Base-by-base conservation (phyloP, 2,329 filamentous ascomycete genomes). In the Botrytis cinerea region DNA sequence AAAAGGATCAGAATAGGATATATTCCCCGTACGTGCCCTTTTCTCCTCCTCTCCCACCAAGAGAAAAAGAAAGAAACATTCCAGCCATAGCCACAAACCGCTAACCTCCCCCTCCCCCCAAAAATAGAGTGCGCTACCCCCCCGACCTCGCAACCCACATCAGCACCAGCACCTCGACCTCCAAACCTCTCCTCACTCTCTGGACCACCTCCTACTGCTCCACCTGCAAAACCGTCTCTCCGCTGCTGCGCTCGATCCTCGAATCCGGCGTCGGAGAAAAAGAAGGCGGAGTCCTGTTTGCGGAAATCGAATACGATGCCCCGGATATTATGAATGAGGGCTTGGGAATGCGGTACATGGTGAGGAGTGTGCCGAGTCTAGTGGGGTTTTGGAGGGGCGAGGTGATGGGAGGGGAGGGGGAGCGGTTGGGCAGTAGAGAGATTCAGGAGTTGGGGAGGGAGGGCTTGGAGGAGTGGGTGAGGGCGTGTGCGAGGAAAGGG, bases 201-300 rank as follows among this genome's bases (percentile, higher is more conserved):
- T 91, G 88, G 88, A 89, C 87, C 0, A 84, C 88, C 0, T 87
- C 86, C 12, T 90, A 85, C 82, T 90, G 88, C 79, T 81, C 84
- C 7, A 86, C 87, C 25, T 90, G 88, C 80, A 84, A 83, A 63
- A 79, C 81, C 46, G 83, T 90, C 38, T 81, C 82, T 7, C 88
- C 88, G 6, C 80, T 89, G 18, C 70, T 90, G 9, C 79, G 79
- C 20, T 82, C 83, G 18, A 83, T 90, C 46, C 80, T 90, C 63
- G 83, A 84, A 77, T 73, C 75, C 14, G 79, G 79, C 3, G 83
- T 87, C 4, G 88, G 88, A 73, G 87, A 89, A 80, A 82, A 81
- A 0, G 85, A 88, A 79, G 88, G 87, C 76, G 88, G 87, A 40
- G 85, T 90, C 9, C 83, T 82, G n/a, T 86, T 85, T 74, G 86